Evolutionary conservation across 1,139 yeast genomes (phyloP), one percentile per base, ranked within the genome.

Genomic region (Nakaseomyces glabratus): DNA sequence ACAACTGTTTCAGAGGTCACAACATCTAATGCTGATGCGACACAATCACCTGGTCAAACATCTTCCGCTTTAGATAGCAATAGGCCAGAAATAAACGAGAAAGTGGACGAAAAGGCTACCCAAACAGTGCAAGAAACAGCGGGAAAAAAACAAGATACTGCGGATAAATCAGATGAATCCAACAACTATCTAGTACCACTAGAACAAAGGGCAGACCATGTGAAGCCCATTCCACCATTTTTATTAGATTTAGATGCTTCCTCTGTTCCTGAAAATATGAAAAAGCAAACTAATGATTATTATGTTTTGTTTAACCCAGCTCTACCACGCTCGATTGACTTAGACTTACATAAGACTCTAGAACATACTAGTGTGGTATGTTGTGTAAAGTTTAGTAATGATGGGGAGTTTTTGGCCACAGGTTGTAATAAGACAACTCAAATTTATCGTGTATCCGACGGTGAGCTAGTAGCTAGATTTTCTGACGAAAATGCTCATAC

Each of bases 381-480:
- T 64, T 90, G 98, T 62, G 97, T 90, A 38, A 70, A 94, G 43
- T 90, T 90, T 65, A 80, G 90, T 44, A 78, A 77, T 47, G 95
- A 86, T 59, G 97, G 97, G 44, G 82, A 84, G 61, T 84, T 73
- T 57, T 71, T 90, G 49, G 98, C 98, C 15, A 90, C 98, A 17
- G 98, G 98, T 29, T 88, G 97, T 66, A 90, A 90, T 65, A 85
- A 90, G 57, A 76, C 94, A 28, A 93, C 97, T 8, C 96, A 86
- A 60, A 95, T 90, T 41, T 90, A 80, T 62, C 82, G 82, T 48
- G 96, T 88, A 31, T 81, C 82, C 52, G 82, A 95, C 20, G 98
- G 98, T 47, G 93, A 84, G 53, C 68, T 85, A 45, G 76, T 86
- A 42, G 94, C 95, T 38, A 76, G 80, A 52, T 71, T 90, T 48